Conservation (phyloP, 2,329 filamentous ascomycete genomes). For the Fusarium algeriense region DNA sequence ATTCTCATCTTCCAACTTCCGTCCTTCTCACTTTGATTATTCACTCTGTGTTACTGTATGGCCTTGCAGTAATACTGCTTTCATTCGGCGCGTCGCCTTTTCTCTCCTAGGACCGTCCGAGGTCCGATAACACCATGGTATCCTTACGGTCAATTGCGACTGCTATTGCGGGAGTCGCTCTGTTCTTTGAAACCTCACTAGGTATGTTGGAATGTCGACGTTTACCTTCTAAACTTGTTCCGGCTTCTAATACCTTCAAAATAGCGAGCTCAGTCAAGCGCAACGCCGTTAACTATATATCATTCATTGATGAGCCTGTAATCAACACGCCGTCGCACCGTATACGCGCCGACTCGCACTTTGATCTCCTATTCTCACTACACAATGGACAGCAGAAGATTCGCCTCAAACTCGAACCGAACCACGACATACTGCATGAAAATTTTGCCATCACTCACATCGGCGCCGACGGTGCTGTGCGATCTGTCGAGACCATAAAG, state of each 20-base stretch:
- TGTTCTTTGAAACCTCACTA: constrained; percentile 49
- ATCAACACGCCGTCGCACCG: constrained; percentile 84
- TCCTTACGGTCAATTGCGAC: constrained; percentile 49
- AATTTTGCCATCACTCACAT: constrained; percentile 81
- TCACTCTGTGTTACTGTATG: constrained; percentile 25
- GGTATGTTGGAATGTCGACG: constrained; percentile 42
- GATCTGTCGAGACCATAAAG: constrained; percentile 75
- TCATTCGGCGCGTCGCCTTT: constrained; percentile 31
- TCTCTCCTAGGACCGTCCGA: constrained; percentile 27
- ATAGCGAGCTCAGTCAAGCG: constrained; percentile 78
- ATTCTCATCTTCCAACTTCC: constrained; percentile 9
- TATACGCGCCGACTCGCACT: constrained; percentile 83
- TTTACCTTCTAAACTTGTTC: not conserved
- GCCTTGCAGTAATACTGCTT: constrained; percentile 33
- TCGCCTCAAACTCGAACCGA: constrained; percentile 86
- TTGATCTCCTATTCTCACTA: constrained; percentile 86
- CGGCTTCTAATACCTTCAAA: constrained; percentile 35
- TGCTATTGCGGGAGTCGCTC: constrained; percentile 49
- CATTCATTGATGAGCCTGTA: constrained; percentile 77
- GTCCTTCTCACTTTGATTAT: not conserved
- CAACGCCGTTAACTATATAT: constrained; percentile 81
- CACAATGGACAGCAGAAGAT: constrained; percentile 76
- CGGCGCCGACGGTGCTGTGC: constrained; percentile 76
- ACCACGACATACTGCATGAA: constrained; percentile 87
- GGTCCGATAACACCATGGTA: constrained; percentile 50